Evolutionary conservation across 164 flowering plant genomes (phyloP).

Genomic region (Annona cherimola): DNA sequence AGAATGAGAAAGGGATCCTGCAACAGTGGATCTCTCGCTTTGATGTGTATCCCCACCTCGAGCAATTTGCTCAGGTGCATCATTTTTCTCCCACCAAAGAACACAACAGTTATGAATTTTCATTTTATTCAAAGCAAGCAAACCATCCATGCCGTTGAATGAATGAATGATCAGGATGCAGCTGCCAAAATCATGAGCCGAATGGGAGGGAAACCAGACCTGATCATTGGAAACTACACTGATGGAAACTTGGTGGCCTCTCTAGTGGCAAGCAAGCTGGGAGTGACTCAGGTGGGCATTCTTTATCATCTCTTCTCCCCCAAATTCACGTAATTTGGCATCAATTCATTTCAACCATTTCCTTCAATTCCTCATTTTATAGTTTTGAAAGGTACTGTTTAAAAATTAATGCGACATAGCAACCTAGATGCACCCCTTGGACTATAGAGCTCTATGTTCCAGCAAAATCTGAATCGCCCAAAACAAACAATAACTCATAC

Average conservation of each 20-base stretch:
- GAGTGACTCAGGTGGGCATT: slow-evolving; percentile 59
- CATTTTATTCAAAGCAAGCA: background rate
- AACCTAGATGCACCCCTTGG: background rate
- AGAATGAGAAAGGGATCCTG: slow-evolving; percentile 55
- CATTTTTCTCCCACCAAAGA: background rate
- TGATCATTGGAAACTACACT: slow-evolving; percentile 84
- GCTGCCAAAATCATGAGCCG: slow-evolving; percentile 51
- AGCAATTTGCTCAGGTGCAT: slow-evolving; percentile 58
- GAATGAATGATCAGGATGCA: slow-evolving; percentile 49
- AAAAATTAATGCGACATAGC: background rate
- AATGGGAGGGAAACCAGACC: slow-evolving; percentile 88
- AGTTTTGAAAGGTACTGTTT: background rate
- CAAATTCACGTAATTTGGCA: background rate
- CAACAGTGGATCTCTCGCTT: slow-evolving; percentile 91
- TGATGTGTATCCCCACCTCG: slow-evolving; percentile 90
- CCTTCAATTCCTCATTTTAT: background rate
- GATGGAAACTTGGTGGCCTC: slow-evolving; percentile 94
- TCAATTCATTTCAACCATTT: no score
- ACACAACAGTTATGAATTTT: background rate
- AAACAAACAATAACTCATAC: background rate
- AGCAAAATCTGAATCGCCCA: background rate
- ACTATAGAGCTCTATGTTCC: background rate
- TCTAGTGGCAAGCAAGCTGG: slow-evolving; percentile 77
- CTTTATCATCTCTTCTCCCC: background rate
- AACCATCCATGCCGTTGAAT: background rate